phyloP scores from a whole-genome alignment of 2,329 filamentous ascomycete species.

The Curvularia sp. region DNA sequence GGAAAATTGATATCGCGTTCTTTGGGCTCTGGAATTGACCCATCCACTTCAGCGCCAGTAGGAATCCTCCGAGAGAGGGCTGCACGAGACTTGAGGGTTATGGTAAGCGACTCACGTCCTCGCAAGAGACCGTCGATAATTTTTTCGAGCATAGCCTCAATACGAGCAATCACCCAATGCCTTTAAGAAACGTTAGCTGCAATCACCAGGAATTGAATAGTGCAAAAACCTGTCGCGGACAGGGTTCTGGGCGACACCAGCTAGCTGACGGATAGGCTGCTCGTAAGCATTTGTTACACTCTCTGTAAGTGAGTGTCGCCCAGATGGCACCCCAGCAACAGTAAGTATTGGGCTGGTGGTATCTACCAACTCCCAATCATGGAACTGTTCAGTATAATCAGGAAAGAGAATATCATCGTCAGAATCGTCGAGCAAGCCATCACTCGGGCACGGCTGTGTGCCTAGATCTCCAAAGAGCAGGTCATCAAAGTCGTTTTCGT shows the following conservation, averaged over 20 bases:
- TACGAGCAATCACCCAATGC: constrained; percentile 57
- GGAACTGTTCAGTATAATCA: constrained; percentile 7
- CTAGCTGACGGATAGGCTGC: background rate
- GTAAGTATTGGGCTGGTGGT: background rate
- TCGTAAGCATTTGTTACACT: background rate
- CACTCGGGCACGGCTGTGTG: constrained; percentile 28
- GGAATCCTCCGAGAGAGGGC: constrained; percentile 30
- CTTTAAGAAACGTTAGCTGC: constrained; percentile 26
- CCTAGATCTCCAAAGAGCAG: constrained; percentile 38
- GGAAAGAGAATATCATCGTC: constrained; percentile 37
- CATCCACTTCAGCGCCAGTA: constrained; percentile 5
- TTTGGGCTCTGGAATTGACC: constrained; percentile 24
- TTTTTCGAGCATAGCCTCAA: constrained; percentile 63
- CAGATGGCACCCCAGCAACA: background rate
- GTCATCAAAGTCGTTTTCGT: constrained; percentile 35
- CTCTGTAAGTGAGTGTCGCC: background rate
- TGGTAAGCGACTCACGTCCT: constrained; percentile 56
- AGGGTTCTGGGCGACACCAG: background rate
- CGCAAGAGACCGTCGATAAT: constrained; percentile 62
- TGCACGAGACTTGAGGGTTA: constrained; percentile 56
- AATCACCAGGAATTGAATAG: background rate
- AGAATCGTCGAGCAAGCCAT: constrained; percentile 21
- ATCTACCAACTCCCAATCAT: constrained; percentile 17
- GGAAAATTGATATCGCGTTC: constrained; percentile 57
- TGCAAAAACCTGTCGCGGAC: constrained; percentile 25